These are phyloP conservation scores for Cercophora samala DNA, from an alignment of 495 filamentous ascomycete species.

Conservation along the genomic window DNA sequence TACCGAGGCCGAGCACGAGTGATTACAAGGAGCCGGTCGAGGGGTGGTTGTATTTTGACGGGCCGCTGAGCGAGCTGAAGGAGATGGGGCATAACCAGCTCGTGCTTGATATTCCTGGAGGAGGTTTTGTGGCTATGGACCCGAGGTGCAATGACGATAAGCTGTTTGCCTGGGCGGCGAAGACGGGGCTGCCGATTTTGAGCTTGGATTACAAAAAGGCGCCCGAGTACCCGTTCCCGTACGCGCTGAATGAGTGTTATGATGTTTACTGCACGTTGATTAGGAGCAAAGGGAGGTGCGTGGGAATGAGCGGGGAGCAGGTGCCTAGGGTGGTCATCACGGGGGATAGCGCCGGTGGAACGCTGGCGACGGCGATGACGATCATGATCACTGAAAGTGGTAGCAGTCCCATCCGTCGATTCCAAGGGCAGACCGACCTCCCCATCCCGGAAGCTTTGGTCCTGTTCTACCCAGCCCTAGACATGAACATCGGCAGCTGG, in stretches of 20 bases:
- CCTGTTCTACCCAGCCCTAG: conserved; percentile 83
- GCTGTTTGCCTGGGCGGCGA: conserved; percentile 82
- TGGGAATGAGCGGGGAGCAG: conserved; percentile 73
- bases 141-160: conserved; percentile 90
- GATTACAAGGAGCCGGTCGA: conserved; percentile 77
- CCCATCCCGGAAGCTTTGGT: conserved; percentile 79
- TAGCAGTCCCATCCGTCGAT: conserved; percentile 53
- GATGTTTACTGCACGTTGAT: conserved; percentile 87
- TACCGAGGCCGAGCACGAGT: conserved; percentile 72
- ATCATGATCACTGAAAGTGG: conserved; percentile 82
- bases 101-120: conserved; percentile 89
- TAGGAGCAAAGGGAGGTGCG: conserved; percentile 68
- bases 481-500: conserved; percentile 98
- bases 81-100: conserved; percentile 62
- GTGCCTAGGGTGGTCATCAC: conserved; percentile 75
- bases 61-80: conserved; percentile 69
- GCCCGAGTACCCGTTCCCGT: conserved; percentile 91
- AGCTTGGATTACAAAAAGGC: conserved; percentile 94
- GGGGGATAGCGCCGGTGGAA: conserved; percentile 91
- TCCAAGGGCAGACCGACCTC: conserved; percentile 57
- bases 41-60: conserved; percentile 94
- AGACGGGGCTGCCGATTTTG: conserved; percentile 76
- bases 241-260: conserved; percentile 92
- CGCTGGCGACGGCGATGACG: conserved; percentile 74
- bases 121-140: conserved; percentile 93